Base-by-base conservation (phyloP, 164 flowering plant species). In the Hamamelis virginiana region DNA sequence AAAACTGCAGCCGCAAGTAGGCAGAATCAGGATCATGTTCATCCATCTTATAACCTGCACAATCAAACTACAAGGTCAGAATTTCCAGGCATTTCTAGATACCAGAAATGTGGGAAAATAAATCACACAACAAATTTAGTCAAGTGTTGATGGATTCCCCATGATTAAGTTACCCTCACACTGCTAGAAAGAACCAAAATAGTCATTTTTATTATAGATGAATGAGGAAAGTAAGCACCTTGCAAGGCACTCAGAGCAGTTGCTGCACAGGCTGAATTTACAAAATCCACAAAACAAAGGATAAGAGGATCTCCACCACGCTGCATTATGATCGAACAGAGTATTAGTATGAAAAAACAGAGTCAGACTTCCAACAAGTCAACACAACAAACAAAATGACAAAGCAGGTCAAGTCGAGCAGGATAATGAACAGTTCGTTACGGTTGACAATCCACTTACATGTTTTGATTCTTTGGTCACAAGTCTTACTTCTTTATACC, bases 251-350 rank as follows among this genome's bases (percentile, higher is more conserved):
- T 75, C 78, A 83, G 44, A 25, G 90, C 88, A 72, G 90, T 84
- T 55, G 94, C 89, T 4, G 94, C 90, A 85, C 87, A 84, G 8
- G 83, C 89, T 21, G 94, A 75, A 69, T 66, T 80, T 10, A 18
- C 67, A 71, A 87, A 89, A 83, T 87, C 91, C 50, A 89, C 94
- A 69, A 89, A 89, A 74, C 94, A 84, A 46, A 89, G 89, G 47
- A 90, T 66, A 55, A 90, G 76, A 28, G 87, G 89, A 67, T 88
- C 87, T 56, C 92, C 91, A 26, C 90, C 86, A 66, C 77, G 83
- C 91, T 86, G 87, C 85, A 82, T 18, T 65, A 33, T 15, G 14
- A 15, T 48, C 12, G 23, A 33, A 57, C 1, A 74, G 46, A 43
- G 5, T n/a, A 26, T 50, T 22, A 23, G 22, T 19, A 8, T 0